Base-by-base conservation (phyloP, 2,329 filamentous ascomycete genomes). In the Exophiala oligosperma region DNA sequence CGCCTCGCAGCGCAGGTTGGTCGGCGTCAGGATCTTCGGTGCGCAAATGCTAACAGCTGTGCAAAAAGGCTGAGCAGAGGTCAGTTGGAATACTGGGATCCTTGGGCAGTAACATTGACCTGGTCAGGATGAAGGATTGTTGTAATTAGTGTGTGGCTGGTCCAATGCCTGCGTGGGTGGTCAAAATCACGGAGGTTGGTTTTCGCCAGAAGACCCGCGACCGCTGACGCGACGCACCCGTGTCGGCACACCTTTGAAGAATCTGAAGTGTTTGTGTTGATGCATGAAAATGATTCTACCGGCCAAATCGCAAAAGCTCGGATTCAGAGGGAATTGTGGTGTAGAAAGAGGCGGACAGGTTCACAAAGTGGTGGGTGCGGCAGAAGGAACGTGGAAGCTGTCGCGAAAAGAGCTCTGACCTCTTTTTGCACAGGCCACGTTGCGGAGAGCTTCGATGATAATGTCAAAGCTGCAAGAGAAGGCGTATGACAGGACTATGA, bases 181-280 rank as follows among this genome's bases (percentile, higher is more conserved):
- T 43, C 38, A 46, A 63, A 63, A 63, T 63, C 61, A 54, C 51
- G 55, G 61, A 56, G 61, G 61, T 59, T 63, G 61, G 61, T 58
- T 46, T 59, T 57, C 54, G 57, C 49, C 37, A 47, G 49, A 48
- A 35, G 38, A 38, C 17, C 38, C 58, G 38, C 52, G 58, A 47
- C 55, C 23, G 51, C 54, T 44, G 26, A 38, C 40, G 55, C 59
- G 59, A 51, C 54, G 52, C 52, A 58, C 40, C 52, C 54, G 46
- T 49, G 51, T 59, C 48, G 52, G 24, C 32, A 46, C 29, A 24
- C 21, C 40, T 24, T 28, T 28, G 14, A 17, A 26, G 21, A 29
- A 35, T 55, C 44, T 55, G 29, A 21, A 17, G 23, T 52, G 50
- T 52, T 52, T 52, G 28, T 32, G 28, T 48, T 29, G 46, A 48